A percentile compares a stretch with the other conserved stretches of the same genome.
Evolutionary conservation across 306 rosid species (phyloP).

Genomic region (Senna siamea): DNA sequence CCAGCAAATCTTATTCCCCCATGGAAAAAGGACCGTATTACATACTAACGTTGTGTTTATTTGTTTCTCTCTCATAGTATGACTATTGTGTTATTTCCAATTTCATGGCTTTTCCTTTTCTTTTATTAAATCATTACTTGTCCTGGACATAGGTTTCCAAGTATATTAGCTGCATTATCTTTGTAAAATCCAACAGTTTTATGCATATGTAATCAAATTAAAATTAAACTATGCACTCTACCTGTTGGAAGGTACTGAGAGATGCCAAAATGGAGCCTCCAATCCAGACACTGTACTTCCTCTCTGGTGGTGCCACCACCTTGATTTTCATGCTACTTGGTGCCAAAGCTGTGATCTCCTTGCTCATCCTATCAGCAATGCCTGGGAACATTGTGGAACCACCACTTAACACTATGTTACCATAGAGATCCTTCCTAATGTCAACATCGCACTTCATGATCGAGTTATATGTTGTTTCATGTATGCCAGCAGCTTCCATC

Average conservation of each 20-base stretch:
- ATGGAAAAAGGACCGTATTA: neutral
- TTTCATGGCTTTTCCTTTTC: neutral
- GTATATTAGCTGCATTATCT: neutral
- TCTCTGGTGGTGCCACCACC: conserved; percentile 96
- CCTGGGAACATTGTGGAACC: conserved; percentile 98
- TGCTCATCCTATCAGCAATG: conserved; percentile 98
- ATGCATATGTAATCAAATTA: neutral
- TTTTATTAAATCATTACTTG: neutral
- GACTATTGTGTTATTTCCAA: conserved; percentile 3
- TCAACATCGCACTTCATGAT: conserved; percentile 99
- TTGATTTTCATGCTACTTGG: conserved; percentile 97
- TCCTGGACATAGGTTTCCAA: conserved; percentile 4
- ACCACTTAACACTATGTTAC: conserved; percentile 92
- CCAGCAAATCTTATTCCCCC: neutral
- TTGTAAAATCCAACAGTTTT: neutral
- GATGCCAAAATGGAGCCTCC: conserved; percentile 98
- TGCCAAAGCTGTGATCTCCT: conserved; percentile 92
- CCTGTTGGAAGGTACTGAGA: conserved; percentile 99
- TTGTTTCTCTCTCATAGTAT: conserved; percentile 29
- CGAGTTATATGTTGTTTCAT: conserved; percentile 96
- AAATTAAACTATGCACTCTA: conserved; percentile 25
- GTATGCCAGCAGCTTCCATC: conserved; percentile 94
- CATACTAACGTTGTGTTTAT: conserved; percentile 3
- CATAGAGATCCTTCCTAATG: conserved; percentile 93
- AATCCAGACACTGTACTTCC: conserved; percentile 97